phyloP scores from a whole-genome alignment of 2,329 filamentous ascomycete species.

The Colletotrichum graminicola region DNA sequence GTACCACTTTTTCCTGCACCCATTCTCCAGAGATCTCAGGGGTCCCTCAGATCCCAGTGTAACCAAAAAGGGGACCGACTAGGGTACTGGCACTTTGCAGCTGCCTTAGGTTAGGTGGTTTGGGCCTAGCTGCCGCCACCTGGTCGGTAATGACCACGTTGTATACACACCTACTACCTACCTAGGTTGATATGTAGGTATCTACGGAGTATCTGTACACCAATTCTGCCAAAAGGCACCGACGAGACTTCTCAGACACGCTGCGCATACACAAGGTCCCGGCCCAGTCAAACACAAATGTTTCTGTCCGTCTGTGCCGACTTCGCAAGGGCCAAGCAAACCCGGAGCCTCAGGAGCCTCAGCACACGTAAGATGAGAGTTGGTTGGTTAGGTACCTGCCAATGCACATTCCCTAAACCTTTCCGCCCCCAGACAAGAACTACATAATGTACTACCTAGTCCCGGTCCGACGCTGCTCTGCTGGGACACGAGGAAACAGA shows the following conservation, averaged over 20 bases:
- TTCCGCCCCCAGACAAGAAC: neutral
- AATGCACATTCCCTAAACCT: conserved; percentile 5
- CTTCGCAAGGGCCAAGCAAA: conserved; percentile 1
- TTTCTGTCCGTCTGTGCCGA: conserved; percentile 22
- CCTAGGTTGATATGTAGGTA: neutral
- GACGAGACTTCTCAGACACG: conserved; percentile 10
- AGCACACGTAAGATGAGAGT: neutral
- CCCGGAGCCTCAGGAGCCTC: neutral
- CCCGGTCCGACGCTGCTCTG: neutral
- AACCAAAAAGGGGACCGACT: neutral
- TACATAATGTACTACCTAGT: neutral
- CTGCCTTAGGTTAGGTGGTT: too few relatives aligned
- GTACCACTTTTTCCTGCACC: neutral
- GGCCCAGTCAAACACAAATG: conserved; percentile 26
- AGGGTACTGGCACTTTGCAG: too few relatives aligned
- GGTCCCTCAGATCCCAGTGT: neutral
- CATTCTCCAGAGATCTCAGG: neutral
- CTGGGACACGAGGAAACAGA: neutral
- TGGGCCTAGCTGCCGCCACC: neutral
- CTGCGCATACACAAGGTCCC: conserved; percentile 9
- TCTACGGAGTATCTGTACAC: too few relatives aligned
- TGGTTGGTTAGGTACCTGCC: too few relatives aligned
- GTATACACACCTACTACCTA: too few relatives aligned
- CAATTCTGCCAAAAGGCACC: neutral
- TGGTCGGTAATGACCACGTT: neutral